Conservation (phyloP, 108 stramenopile genomes). For the Conticribra guillardii region DNA sequence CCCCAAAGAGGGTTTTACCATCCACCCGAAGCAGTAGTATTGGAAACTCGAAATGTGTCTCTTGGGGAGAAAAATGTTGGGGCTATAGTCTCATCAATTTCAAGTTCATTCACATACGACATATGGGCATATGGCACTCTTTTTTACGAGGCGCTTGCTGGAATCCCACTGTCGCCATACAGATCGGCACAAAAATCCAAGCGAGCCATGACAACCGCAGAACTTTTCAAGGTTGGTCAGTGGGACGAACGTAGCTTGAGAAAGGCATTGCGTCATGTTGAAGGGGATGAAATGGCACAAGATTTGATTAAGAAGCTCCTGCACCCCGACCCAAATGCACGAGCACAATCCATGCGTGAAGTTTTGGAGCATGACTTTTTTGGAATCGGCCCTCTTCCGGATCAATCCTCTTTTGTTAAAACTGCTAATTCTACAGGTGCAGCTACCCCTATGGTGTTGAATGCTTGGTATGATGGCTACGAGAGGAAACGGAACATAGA, state of each 20-base stretch:
- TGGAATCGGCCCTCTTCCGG: slow-evolving; percentile 29
- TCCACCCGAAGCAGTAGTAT: slow-evolving; percentile 83
- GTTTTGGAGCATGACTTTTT: slow-evolving; percentile 86
- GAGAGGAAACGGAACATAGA: slow-evolving; percentile 3
- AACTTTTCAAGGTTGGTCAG: slow-evolving; percentile 80
- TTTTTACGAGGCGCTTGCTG: slow-evolving; percentile 83
- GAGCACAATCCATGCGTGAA: slow-evolving; percentile 74
- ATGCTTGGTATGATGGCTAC: slow-evolving; percentile 20
- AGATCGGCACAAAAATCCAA: slow-evolving; percentile 77
- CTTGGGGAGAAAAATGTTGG: slow-evolving; percentile 68
- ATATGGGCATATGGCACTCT: slow-evolving; percentile 89
- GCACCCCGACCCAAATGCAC: slow-evolving; percentile 70
- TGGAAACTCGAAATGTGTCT: slow-evolving; percentile 69
- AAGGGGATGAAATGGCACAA: slow-evolving; percentile 50
- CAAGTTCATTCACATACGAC: slow-evolving; percentile 77
- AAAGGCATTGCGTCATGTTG: slow-evolving; percentile 72
- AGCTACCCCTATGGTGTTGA: slow-evolving; percentile 23
- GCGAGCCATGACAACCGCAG: slow-evolving; percentile 72
- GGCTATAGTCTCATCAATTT: slow-evolving; percentile 70
- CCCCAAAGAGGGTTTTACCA: slow-evolving; percentile 87
- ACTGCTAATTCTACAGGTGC: slow-evolving; percentile 5
- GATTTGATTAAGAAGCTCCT: slow-evolving; percentile 72
- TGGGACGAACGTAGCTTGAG: slow-evolving; percentile 83
- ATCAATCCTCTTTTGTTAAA: slow-evolving; percentile 14
- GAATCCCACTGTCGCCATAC: slow-evolving; percentile 81